Evolutionary conservation across 345 rosid species (phyloP), one percentile per base, ranked within the genome.

Genomic region (Gossypium herbaceum): DNA sequence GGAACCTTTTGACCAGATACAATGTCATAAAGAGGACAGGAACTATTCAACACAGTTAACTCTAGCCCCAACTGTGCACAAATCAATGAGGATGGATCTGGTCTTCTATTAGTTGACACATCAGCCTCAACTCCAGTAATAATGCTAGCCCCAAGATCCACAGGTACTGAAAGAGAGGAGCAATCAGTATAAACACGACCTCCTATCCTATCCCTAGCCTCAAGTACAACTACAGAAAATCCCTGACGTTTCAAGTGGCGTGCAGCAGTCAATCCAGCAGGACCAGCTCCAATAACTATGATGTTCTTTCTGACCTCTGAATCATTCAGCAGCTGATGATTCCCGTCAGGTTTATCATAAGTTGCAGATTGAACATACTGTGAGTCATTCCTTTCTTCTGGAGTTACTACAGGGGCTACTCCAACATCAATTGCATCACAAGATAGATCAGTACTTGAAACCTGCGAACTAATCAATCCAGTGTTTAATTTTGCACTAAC

Each of bases 101-200:
- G 95, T 81, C 94, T 96, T 86, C 99, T 91, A 82, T 92, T 98
- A 85, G 98, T 89, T 66, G 93, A 90, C 79, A 96, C 93, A 80
- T 96, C 99, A 78, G 98, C 99, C 85, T 96, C 99, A 79, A 88
- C 92, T 55, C 99, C 99, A 47, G 99, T 96, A 81, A 96, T 93
- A 79, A 96, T 96, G 88, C 99, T 96, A 73, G 99, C 99, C 72
- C 99, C 99, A 72, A 96, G 99, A 88, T 96, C 99, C 78, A 96
- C 98, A 58, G 99, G 98, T 77, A 96, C 99, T 47, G 99, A 96
- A 77, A 96, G 96, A 79, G 99, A 96, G 19, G 95, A 85, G 59
- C 62, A 86, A 78, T 96, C 99, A 12, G 99, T 96, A 86, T 82
- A 88, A 75, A 96, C 99, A 73, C 99, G 98, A 65, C 99, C 99